phyloP scores from a whole-genome alignment of 257 asterid species.

The Nicotiana noctiflora region DNA sequence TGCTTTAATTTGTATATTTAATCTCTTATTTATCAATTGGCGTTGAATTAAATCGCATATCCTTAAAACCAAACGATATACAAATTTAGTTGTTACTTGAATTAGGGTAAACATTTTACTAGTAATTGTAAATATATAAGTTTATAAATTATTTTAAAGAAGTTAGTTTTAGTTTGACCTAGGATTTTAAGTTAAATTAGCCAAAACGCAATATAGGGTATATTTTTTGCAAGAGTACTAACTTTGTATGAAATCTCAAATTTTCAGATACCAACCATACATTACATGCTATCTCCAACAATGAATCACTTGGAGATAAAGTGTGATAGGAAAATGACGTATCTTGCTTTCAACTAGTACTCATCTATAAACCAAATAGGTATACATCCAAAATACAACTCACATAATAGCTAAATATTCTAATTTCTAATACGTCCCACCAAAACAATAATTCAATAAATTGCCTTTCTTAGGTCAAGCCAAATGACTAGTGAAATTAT shows the following conservation, averaged over 20 bases:
- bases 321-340: background rate
- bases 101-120: too few species aligned
- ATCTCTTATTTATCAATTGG: too few species aligned
- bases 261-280: background rate
- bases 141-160: background rate
- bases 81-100: too few species aligned
- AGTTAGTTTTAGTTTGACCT: background rate
- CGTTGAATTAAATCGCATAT: too few species aligned
- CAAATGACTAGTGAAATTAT: background rate
- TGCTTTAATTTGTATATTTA: too few species aligned
- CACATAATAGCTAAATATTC: background rate
- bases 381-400: background rate
- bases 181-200: background rate
- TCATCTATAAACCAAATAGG: background rate
- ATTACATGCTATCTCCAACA: background rate
- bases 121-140: background rate
- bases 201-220: background rate
- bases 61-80: too few species aligned
- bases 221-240: background rate
- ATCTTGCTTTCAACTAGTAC: background rate
- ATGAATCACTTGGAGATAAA: background rate
- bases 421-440: background rate
- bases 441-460: background rate
- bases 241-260: background rate
- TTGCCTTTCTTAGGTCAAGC: slow-evolving; percentile 3